A percentile compares a stretch with the other conserved stretches of the same genome.
Evolutionary conservation across 192 early-diverging fungal species (phyloP).

Genomic region (Gamsiella multidivaricata): DNA sequence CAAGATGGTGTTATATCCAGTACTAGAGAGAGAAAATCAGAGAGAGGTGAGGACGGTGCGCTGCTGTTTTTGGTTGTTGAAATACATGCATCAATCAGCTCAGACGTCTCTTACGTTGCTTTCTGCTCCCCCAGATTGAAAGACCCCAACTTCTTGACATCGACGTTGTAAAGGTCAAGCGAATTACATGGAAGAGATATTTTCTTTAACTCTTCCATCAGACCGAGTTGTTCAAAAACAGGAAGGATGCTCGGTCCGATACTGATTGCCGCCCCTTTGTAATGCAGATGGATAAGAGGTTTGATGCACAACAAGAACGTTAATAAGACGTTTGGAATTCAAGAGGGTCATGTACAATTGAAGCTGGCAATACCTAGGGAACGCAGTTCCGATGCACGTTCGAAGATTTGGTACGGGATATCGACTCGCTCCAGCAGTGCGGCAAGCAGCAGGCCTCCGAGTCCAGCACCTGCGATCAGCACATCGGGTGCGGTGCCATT

Average conservation of each 20-base stretch:
- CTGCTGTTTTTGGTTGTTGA: neutral
- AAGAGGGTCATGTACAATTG: neutral
- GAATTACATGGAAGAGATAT: conserved; percentile 4
- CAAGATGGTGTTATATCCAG: conserved; percentile 8
- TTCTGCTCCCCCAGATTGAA: neutral
- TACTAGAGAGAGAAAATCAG: neutral
- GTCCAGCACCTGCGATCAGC: conserved; percentile 5
- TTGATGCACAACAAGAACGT: neutral
- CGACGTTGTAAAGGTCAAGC: neutral
- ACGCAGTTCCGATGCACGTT: neutral
- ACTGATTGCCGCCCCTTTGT: conserved; percentile 7
- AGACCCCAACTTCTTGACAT: conserved; percentile 2
- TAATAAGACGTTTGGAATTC: neutral
- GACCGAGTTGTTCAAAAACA: conserved; percentile 23
- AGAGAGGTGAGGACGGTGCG: neutral
- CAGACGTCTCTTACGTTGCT: conserved; percentile 14
- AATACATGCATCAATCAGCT: no score
- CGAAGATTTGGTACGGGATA: neutral
- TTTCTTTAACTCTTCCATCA: conserved; percentile 13
- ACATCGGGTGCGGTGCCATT: no score
- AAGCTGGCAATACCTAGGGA: neutral
- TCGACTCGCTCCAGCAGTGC: neutral
- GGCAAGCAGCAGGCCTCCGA: neutral
- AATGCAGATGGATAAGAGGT: no score
- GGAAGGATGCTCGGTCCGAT: conserved; percentile 17